Evolutionary conservation across 23 red algal species (phyloP), one percentile per base, ranked within the genome.

Genomic region (Pyropia yezoensis): DNA sequence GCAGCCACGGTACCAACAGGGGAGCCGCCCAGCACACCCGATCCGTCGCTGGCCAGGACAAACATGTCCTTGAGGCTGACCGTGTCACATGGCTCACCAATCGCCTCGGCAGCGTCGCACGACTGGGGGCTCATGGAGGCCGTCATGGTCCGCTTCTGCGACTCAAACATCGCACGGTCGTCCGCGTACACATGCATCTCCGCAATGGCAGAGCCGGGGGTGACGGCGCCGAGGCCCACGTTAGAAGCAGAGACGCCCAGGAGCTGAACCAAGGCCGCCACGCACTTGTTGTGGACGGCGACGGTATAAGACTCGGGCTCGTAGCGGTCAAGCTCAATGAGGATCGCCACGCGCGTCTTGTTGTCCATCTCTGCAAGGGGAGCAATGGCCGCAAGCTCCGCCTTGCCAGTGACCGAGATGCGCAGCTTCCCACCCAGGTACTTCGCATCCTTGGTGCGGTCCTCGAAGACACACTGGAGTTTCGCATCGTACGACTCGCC

Each of bases 381-480:
- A 9, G 3, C 1, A 8, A 59, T 59, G 5, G 5, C 5, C 13
- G 27, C 66, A n/a, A 26, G 28, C 11, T 69, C 20, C 24, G 14
- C 19, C 16, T 7, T 3, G 33, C 15, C 39, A 18, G 27, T 17
- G 6, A 52, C 27, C 66, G 66, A 17, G 17, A 69, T 49, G 16
- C 33, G 24, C 27, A 50, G 0, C 39, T 24, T 25, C 27, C 23
- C 39, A 7, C 39, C 25, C 17, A 49, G 61, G 49, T 26, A 52
- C 66, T 15, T 27, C 66, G 55, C 67, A 58, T 53, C 52, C 33
- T 0, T 49, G 53, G 33, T 65, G 55, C 59, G 67, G 57, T 34
- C 67, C 33, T 12, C 67, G 19, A 67, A 67, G 59, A 73, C 79
- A 49, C 79, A 83, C 14, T 56, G 71, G 22, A 83, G 57, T 7